These are phyloP conservation scores for Boeremia lycopersici DNA, from an alignment of 2,329 filamentous ascomycete species.

Conservation along the genomic window DNA sequence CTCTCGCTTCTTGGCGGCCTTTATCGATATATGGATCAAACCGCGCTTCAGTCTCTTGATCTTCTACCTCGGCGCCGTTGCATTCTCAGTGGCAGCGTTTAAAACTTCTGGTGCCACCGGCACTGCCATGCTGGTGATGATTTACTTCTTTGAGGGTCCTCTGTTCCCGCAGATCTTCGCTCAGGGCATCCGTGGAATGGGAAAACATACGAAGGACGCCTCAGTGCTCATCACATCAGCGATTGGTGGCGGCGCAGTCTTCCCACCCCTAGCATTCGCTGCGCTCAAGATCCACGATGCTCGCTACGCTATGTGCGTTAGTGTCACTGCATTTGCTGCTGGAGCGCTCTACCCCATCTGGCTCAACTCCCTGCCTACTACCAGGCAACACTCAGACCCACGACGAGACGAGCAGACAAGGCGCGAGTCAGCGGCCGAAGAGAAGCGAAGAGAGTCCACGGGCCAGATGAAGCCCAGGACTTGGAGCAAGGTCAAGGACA, in stretches of 20 bases:
- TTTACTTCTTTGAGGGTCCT: slow-evolving; percentile 66
- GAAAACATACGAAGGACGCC: slow-evolving; percentile 63
- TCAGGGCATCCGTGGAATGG: slow-evolving; percentile 63
- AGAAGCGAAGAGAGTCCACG: slow-evolving; percentile 27
- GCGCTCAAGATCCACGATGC: slow-evolving; percentile 49
- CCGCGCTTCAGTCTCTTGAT: slow-evolving; percentile 63
- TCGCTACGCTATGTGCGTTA: slow-evolving; percentile 59
- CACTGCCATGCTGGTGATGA: slow-evolving; percentile 56
- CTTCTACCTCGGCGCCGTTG: slow-evolving; percentile 59
- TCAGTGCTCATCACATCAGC: slow-evolving; percentile 60
- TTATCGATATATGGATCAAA: slow-evolving; percentile 60
- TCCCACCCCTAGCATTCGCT: slow-evolving; percentile 61
- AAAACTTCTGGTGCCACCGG: slow-evolving; percentile 48
- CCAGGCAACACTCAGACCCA: slow-evolving; percentile 59
- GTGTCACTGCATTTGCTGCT: slow-evolving; percentile 58
- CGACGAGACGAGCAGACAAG: slow-evolving; percentile 43
- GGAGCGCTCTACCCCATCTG: slow-evolving; percentile 62
- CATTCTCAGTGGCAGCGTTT: slow-evolving; percentile 60
- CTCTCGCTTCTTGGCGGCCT: slow-evolving; percentile 63
- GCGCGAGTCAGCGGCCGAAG: slow-evolving; percentile 31
- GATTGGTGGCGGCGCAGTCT: slow-evolving; percentile 60
- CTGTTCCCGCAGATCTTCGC: slow-evolving; percentile 65
- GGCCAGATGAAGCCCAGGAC: slow-evolving; percentile 24
- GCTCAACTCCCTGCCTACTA: slow-evolving; percentile 56
- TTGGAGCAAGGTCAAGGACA: slow-evolving; percentile 33